These are phyloP conservation scores for Euryodendron excelsum DNA, from an alignment of 148 eudicot genomes.

Conservation along the genomic window DNA sequence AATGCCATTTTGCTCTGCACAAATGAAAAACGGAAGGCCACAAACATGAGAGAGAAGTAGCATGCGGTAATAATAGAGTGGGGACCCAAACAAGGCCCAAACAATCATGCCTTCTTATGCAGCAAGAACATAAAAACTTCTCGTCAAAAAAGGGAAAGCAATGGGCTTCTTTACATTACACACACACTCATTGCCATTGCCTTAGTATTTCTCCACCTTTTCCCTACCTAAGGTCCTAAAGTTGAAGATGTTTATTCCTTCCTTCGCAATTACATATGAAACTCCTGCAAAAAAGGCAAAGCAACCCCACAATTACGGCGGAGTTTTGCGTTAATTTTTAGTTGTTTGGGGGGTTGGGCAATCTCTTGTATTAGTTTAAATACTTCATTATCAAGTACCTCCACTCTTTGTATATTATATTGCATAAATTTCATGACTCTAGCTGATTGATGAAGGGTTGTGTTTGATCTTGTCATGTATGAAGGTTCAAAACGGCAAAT, in stretches of 20 bases:
- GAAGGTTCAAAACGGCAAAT: too few relatives aligned
- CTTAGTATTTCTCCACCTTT: background rate
- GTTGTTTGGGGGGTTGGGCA: too few relatives aligned
- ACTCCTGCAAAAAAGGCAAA: background rate
- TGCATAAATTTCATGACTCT: too few relatives aligned
- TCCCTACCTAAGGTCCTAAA: constrained; percentile 16
- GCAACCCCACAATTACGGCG: constrained; percentile 4
- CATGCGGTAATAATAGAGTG: background rate
- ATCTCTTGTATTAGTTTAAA: too few relatives aligned
- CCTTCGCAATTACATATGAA: constrained; percentile 8
- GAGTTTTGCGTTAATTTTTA: background rate
- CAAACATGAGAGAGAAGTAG: background rate
- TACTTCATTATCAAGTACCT: too few relatives aligned
- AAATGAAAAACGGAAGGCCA: background rate
- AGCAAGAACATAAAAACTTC: background rate
- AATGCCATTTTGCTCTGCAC: too few relatives aligned
- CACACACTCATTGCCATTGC: background rate
- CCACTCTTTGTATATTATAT: too few relatives aligned
- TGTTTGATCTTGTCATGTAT: too few relatives aligned
- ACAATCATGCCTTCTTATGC: background rate
- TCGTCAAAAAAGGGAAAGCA: constrained; percentile 1
- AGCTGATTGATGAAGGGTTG: too few relatives aligned
- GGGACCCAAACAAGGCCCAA: constrained; percentile 7
- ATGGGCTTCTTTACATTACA: background rate
- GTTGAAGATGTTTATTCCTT: constrained; percentile 11